These are phyloP conservation scores for Metroxylon sagu DNA, from an alignment of 176 grass and related monocot genomes.

Conservation along the genomic window DNA sequence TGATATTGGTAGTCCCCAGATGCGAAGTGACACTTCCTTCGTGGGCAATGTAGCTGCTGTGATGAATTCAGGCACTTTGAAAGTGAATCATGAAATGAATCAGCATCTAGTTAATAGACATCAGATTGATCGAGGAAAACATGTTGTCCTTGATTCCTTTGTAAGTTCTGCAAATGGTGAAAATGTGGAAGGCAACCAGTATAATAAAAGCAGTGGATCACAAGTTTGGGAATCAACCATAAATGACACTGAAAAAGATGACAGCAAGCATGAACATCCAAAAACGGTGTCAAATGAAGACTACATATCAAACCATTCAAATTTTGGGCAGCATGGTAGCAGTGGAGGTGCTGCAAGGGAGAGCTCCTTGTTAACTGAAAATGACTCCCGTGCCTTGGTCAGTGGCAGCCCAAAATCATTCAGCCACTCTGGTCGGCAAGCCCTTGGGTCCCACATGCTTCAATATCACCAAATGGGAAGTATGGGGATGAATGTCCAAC, in stretches of 20 bases:
- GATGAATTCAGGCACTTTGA: constrained; percentile 30
- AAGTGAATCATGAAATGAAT: constrained; percentile 33
- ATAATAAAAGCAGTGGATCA: constrained; percentile 18
- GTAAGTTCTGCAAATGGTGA: not conserved
- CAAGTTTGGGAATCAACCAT: constrained; percentile 50
- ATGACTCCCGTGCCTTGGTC: constrained; percentile 18
- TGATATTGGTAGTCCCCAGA: constrained; percentile 31
- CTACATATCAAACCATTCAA: constrained; percentile 21
- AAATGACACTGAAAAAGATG: constrained; percentile 45
- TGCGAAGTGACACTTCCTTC: constrained; percentile 32
- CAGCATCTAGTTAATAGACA: constrained; percentile 1
- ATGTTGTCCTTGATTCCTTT: not conserved
- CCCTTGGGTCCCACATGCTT: constrained; percentile 38
- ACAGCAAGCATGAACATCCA: constrained; percentile 48
- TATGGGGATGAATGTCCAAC: constrained; percentile 51
- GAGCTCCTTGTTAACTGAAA: constrained; percentile 37
- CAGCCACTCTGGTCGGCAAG: constrained; percentile 33
- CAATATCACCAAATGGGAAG: constrained; percentile 42
- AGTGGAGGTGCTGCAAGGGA: constrained; percentile 33
- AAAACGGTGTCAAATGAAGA: constrained; percentile 33
- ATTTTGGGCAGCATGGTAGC: constrained; percentile 32
- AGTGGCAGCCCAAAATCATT: constrained; percentile 22
- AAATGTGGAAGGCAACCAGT: constrained; percentile 8
- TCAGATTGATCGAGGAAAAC: constrained; percentile 9
- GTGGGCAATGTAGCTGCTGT: constrained; percentile 26